These are phyloP conservation scores for Euphorbia tirucalli DNA, from an alignment of 345 rosid species.

Conservation along the genomic window DNA sequence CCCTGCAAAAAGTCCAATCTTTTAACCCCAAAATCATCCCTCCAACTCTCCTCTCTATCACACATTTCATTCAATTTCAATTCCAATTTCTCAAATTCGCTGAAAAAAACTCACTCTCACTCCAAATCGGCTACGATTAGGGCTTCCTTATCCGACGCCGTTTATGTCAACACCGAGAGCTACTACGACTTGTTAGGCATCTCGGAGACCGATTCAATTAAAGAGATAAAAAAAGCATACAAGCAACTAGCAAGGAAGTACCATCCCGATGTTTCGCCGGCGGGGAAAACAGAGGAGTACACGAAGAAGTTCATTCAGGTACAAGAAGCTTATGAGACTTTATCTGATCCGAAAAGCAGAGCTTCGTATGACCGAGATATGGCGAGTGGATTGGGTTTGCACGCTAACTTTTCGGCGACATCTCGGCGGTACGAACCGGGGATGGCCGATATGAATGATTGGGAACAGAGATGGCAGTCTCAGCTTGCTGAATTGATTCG, in stretches of 20 bases:
- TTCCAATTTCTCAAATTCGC: neutral
- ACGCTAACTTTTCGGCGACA: conserved; percentile 21
- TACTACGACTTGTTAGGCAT: conserved; percentile 80
- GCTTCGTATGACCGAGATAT: conserved; percentile 28
- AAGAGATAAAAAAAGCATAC: conserved; percentile 82
- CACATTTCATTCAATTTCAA: conserved; percentile 4
- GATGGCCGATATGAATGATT: conserved; percentile 12
- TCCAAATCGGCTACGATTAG: neutral
- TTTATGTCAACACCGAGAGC: conserved; percentile 10
- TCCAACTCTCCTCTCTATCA: neutral
- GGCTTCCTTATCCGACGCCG: neutral
- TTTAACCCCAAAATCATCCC: neutral
- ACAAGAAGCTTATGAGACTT: conserved; percentile 35
- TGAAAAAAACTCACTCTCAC: neutral
- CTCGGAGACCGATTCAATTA: conserved; percentile 47
- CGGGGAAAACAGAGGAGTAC: conserved; percentile 63
- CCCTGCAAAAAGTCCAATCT: neutral
- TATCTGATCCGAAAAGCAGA: conserved; percentile 27
- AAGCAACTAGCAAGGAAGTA: conserved; percentile 77
- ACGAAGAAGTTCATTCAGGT: conserved; percentile 45
- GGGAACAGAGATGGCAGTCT: conserved; percentile 39
- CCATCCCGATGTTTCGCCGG: conserved; percentile 92
- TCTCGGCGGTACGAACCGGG: neutral
- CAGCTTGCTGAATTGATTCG: conserved; percentile 72
- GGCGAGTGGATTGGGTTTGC: conserved; percentile 15